These are phyloP conservation scores for Dujonia santamariae DNA, from an alignment of 1,139 yeast species.

Conservation along the genomic window DNA sequence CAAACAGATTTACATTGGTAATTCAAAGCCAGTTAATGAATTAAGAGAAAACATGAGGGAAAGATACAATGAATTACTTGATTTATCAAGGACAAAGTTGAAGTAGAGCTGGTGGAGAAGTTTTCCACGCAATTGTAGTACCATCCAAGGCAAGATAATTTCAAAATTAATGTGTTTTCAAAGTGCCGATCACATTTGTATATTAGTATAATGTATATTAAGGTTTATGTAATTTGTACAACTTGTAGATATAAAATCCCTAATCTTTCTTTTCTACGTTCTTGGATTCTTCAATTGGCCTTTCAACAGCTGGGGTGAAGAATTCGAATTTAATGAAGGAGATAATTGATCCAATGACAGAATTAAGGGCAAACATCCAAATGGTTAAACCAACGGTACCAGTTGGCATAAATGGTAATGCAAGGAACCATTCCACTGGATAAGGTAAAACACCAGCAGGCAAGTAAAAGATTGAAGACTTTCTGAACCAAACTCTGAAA, in stretches of 20 bases:
- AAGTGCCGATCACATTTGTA: too few relatives aligned
- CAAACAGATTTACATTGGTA: constrained; percentile 5
- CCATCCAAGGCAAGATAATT: too few relatives aligned
- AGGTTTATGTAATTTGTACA: too few relatives aligned
- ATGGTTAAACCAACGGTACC: constrained; percentile 53
- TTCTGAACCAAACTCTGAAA: constrained; percentile 55
- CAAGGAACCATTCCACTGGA: constrained; percentile 52
- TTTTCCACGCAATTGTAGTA: too few relatives aligned
- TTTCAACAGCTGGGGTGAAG: constrained; percentile 18
- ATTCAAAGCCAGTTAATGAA: neutral
- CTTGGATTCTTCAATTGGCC: constrained; percentile 17
- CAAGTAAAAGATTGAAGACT: constrained; percentile 56
- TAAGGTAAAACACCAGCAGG: constrained; percentile 60
- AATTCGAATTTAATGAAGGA: constrained; percentile 28
- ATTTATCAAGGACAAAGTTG: neutral
- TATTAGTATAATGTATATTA: too few relatives aligned
- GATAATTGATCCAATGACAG: constrained; percentile 25
- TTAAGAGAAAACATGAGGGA: constrained; percentile 3
- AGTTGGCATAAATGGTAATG: constrained; percentile 58
- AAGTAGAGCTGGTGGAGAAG: too few relatives aligned
- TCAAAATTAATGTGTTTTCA: too few relatives aligned
- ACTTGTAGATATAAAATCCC: too few relatives aligned
- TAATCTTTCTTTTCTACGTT: too few relatives aligned
- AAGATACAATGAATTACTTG: constrained; percentile 1
- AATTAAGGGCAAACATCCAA: constrained; percentile 45